Evolutionary conservation across 208 protist species (phyloP), one percentile per base, ranked within the genome.

Genomic region (Endotrypanum monterogeii): DNA sequence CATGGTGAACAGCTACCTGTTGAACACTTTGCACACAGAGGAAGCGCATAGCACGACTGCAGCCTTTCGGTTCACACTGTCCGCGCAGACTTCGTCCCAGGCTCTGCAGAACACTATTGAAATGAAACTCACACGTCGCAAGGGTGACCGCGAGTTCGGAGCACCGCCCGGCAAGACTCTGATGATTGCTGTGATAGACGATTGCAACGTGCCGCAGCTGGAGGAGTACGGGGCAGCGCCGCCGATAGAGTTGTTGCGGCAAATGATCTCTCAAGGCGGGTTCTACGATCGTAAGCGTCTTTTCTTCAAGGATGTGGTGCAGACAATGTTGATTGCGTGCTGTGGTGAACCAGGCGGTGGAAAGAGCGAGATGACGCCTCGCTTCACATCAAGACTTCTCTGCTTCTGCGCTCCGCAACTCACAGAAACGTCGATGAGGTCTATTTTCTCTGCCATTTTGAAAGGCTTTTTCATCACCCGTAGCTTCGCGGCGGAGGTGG

Each of bases 361-460:
- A 25, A 91, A 97, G 73, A 98, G 98, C 82, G 76, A 93, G 57
- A 90, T 99, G 77, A 98, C 97, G 23, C 87, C 85, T 50, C 87
- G 98, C 32, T 94, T 98, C 67, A 93, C 92, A 12, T 94, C 95
- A 50, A 84, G 94, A 70, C 95, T 99, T 74, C 87, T 95, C 76
- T 69, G 92, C 55, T 84, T 99, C 58, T 94, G 90, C 71, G 97
- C 98, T 54, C 88, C 94, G 3, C 90, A 96, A 76, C 84, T 99
- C 68, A 88, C 89, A 48, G 75, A 92, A 62, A 67, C 82, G 1
- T 93, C 94, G 44, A 90, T 99, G 73, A 80, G 76, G 58, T 83
- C 79, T 28, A 99, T 99, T 63, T 99, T 99, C 80, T 79, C 82
- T 16, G 97, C 96, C 68, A 99, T 99, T 73, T 83, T 99, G 18